A percentile compares a stretch with the other conserved stretches of the same genome.
Conservation (phyloP, 208 protist species). For the Tritrichomonas musculus region DNA sequence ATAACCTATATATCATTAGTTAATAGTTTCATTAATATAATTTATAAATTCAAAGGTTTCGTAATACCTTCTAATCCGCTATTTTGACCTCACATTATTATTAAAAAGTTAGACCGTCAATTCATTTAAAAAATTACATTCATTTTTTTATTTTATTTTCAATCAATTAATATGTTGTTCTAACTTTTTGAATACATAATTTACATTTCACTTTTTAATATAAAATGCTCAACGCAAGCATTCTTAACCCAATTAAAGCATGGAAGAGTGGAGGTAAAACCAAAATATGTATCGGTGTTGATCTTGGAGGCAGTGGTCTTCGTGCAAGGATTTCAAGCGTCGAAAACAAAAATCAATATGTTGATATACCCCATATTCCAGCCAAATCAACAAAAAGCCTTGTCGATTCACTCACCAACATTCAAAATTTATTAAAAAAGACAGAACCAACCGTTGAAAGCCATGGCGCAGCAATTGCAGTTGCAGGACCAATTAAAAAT, state of each 20-base stretch:
- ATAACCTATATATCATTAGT: too few species aligned
- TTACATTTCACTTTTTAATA: too few species aligned
- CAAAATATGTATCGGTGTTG: not conserved
- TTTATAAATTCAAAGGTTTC: too few species aligned
- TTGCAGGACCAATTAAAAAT: slow-evolving; percentile 27
- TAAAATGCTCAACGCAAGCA: too few species aligned
- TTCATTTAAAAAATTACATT: too few species aligned
- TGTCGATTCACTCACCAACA: not conserved
- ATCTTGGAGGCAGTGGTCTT: not conserved
- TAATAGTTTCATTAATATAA: too few species aligned
- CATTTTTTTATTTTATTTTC: too few species aligned
- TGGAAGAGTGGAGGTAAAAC: not conserved
- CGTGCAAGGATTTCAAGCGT: not conserved
- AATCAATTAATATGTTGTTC: too few species aligned
- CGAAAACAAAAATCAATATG: not conserved
- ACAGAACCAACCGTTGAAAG: not conserved
- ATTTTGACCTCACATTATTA: too few species aligned
- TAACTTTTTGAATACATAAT: too few species aligned
- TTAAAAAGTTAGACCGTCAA: too few species aligned
- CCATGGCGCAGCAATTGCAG: not conserved
- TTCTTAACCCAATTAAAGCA: not conserved
- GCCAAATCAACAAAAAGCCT: not conserved
- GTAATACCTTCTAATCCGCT: too few species aligned
- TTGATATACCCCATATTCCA: not conserved
- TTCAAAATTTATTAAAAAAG: not conserved